phyloP scores from a whole-genome alignment of 352 stramenopile genomes.

The Globisporangium carolinianum region DNA sequence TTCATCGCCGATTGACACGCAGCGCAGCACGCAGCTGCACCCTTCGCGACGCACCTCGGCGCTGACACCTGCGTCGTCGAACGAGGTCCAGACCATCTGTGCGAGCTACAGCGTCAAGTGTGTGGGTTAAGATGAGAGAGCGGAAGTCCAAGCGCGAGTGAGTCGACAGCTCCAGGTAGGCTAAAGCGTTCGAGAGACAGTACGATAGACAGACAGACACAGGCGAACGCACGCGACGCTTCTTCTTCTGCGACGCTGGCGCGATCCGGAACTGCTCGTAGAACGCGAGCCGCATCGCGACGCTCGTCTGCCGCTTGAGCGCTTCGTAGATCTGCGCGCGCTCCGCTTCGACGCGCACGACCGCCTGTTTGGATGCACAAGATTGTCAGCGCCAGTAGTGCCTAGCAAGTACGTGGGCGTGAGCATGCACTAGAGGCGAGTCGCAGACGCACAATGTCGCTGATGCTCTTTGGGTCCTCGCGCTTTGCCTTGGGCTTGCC shows the following conservation, averaged over 20 bases:
- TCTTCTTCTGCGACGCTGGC: conserved; percentile 53
- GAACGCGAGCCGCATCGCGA: conserved; percentile 33
- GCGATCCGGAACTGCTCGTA: conserved; percentile 65
- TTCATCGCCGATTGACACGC: background rate
- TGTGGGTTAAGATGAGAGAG: too few species aligned
- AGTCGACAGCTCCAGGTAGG: too few species aligned
- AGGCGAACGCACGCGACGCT: conserved; percentile 34
- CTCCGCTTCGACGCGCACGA: conserved; percentile 49
- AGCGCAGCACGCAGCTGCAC: background rate
- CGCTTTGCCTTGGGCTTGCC: conserved; percentile 18
- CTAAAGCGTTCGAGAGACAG: too few species aligned
- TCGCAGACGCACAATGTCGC: conserved; percentile 18
- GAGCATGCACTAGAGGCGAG: too few species aligned
- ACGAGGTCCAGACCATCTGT: conserved; percentile 57
- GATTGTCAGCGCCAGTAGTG: background rate
- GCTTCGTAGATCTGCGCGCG: conserved; percentile 43
- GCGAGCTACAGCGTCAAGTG: conserved; percentile 24
- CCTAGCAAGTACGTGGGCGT: background rate
- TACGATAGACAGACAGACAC: conserved; percentile 16
- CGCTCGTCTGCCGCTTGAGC: conserved; percentile 41
- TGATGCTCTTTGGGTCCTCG: conserved; percentile 17
- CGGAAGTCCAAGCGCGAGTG: too few species aligned
- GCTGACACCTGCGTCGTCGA: conserved; percentile 41
- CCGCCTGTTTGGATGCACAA: conserved; percentile 21
- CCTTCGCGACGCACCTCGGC: conserved; percentile 35